These are phyloP conservation scores for Gyromitra esculenta DNA, from an alignment of 2,329 filamentous ascomycete genomes.

Conservation along the genomic window DNA sequence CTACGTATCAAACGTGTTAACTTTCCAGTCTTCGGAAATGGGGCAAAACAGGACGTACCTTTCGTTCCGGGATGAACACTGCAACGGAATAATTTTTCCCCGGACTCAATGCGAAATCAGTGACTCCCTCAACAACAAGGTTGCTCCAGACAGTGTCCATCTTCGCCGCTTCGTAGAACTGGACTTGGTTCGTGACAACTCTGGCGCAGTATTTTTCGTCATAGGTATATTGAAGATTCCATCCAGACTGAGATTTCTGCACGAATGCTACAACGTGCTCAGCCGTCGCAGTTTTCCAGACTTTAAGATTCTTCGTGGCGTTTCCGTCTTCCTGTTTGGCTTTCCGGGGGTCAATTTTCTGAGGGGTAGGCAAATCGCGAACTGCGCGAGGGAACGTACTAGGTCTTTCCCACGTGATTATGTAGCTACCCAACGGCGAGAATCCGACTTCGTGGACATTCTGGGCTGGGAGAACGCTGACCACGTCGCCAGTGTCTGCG, in stretches of 20 bases:
- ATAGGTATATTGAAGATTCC: slow-evolving; percentile 95
- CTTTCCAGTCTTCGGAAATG: background rate
- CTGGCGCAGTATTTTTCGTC: slow-evolving; percentile 95
- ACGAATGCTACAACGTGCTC: slow-evolving; percentile 87
- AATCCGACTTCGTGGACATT: slow-evolving; percentile 96
- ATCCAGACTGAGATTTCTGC: slow-evolving; percentile 92
- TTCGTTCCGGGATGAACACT: slow-evolving; percentile 93
- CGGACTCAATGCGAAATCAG: slow-evolving; percentile 88
- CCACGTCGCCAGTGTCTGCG: slow-evolving; percentile 76
- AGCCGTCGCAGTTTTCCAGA: slow-evolving; percentile 81
- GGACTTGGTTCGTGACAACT: slow-evolving; percentile 94
- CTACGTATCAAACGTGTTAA: slow-evolving; percentile 59
- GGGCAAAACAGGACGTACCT: slow-evolving; percentile 68
- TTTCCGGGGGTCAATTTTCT: slow-evolving; percentile 42
- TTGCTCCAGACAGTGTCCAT: slow-evolving; percentile 93
- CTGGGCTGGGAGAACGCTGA: slow-evolving; percentile 78
- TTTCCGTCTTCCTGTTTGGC: slow-evolving; percentile 93
- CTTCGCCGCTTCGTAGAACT: slow-evolving; percentile 92
- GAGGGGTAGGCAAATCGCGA: background rate
- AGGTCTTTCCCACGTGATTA: slow-evolving; percentile 96
- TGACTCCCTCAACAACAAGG: slow-evolving; percentile 87
- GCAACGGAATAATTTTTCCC: slow-evolving; percentile 91
- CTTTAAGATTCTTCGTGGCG: slow-evolving; percentile 94
- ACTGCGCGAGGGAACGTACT: slow-evolving; percentile 50
- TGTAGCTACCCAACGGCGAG: slow-evolving; percentile 87